Conservation (phyloP, 1,139 yeast species). For the Pneumocystis jirovecii region DNA sequence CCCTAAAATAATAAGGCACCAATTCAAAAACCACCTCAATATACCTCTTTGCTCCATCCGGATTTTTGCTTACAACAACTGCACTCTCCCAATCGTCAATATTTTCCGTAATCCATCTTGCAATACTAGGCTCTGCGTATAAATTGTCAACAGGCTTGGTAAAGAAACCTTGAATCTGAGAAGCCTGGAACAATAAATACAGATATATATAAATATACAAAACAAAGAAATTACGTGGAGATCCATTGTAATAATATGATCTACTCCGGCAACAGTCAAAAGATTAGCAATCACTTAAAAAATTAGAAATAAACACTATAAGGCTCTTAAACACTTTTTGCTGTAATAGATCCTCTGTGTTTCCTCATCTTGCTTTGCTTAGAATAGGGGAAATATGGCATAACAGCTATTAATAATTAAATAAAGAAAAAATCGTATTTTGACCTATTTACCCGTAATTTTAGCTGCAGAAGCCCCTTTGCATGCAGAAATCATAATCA, state of each 20-base stretch:
- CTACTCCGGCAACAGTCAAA: slow-evolving; percentile 96
- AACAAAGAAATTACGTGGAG: slow-evolving; percentile 34
- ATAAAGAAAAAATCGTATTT: not conserved
- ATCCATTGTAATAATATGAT: slow-evolving; percentile 96
- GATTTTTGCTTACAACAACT: slow-evolving; percentile 85
- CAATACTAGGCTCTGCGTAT: slow-evolving; percentile 92
- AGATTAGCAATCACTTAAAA: slow-evolving; percentile 75
- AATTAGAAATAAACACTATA: not conserved
- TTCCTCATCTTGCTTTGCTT: slow-evolving; percentile 97
- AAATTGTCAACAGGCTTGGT: slow-evolving; percentile 92
- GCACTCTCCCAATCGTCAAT: slow-evolving; percentile 75
- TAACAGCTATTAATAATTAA: slow-evolving; percentile 41
- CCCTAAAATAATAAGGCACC: slow-evolving; percentile 23
- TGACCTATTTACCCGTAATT: slow-evolving; percentile 36
- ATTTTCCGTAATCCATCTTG: slow-evolving; percentile 88
- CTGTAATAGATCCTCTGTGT: slow-evolving; percentile 96
- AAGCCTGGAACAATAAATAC: slow-evolving; percentile 32
- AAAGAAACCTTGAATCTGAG: slow-evolving; percentile 98
- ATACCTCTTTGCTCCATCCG: slow-evolving; percentile 86
- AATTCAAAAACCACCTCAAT: not conserved
- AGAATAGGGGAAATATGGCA: slow-evolving; percentile 95
- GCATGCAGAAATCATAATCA: slow-evolving; percentile 86
- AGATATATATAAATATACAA: not conserved
- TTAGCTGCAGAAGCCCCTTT: slow-evolving; percentile 95
- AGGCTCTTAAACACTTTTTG: slow-evolving; percentile 33